A percentile compares a stretch with the other conserved stretches of the same genome.
phyloP scores from a whole-genome alignment of 2,329 filamentous ascomycete species.

The Alternaria arborescens region DNA sequence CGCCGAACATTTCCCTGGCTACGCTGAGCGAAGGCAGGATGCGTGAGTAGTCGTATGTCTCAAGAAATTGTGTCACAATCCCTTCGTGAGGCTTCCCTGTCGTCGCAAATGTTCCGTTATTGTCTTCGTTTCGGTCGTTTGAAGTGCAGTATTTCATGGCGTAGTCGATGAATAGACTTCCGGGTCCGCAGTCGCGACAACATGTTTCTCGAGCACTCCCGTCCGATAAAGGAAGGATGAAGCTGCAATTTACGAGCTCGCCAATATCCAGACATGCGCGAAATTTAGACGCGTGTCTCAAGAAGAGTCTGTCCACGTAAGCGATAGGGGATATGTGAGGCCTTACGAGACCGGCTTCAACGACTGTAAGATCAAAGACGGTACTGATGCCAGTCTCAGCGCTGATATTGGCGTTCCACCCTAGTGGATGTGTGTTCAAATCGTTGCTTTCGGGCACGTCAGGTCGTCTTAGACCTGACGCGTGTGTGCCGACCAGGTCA shows the following conservation, averaged over 20 bases:
- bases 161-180: constrained; percentile 66
- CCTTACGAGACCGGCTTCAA: constrained; percentile 64
- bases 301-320: constrained; percentile 65
- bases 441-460: constrained; percentile 27
- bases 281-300: constrained; percentile 65
- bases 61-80: constrained; percentile 62
- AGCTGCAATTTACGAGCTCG: constrained; percentile 68
- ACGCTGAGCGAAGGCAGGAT: constrained; percentile 65
- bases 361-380: constrained; percentile 66
- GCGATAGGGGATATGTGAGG: constrained; percentile 66
- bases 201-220: constrained; percentile 52
- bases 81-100: constrained; percentile 60
- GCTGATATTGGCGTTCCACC: constrained; percentile 65
- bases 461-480: constrained; percentile 55
- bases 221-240: constrained; percentile 61
- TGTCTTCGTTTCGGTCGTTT: constrained; percentile 61
- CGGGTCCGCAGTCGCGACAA: constrained; percentile 66
- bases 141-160: constrained; percentile 64
- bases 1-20: constrained; percentile 67
- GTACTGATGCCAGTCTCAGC: constrained; percentile 65
- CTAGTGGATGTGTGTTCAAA: constrained; percentile 57
- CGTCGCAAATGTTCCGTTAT: constrained; percentile 61
- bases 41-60: constrained; percentile 59
- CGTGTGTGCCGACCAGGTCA: constrained; percentile 66
- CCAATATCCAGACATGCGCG: constrained; percentile 70